Conservation (phyloP, 768 basidiomycete species). For the Clitopilus hobsonii region DNA sequence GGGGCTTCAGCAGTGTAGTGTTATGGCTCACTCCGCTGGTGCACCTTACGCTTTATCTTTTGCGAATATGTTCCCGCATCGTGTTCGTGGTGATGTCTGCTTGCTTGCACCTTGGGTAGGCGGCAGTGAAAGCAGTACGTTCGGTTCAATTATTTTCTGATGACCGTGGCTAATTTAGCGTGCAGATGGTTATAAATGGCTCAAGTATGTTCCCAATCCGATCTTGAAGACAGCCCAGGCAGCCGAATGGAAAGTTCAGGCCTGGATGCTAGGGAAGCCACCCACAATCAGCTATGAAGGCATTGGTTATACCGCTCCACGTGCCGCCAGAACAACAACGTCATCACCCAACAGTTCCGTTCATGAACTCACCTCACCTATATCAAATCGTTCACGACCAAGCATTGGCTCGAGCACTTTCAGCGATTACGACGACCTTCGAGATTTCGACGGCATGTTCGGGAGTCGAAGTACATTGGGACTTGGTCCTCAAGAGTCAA, state of each 20-base stretch:
- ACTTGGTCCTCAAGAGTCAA: constrained; percentile 24
- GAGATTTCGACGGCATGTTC: constrained; percentile 84
- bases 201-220: constrained; percentile 92
- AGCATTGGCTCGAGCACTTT: constrained; percentile 71
- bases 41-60: constrained; percentile 92
- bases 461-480: constrained; percentile 76
- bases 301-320: constrained; percentile 70
- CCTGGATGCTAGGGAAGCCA: constrained; percentile 96
- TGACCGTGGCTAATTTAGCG: constrained; percentile 3
- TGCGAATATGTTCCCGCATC: constrained; percentile 67
- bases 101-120: constrained; percentile 96
- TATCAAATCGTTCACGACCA: constrained; percentile 50
- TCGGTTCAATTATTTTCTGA: constrained; percentile 2
- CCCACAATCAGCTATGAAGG: constrained; percentile 81
- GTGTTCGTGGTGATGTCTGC: constrained; percentile 81
- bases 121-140: constrained; percentile 82
- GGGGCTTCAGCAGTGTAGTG: constrained; percentile 71
- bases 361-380: constrained; percentile 22
- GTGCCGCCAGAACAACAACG: constrained; percentile 15
- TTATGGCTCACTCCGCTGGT: constrained; percentile 95
- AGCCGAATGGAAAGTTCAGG: constrained; percentile 95
- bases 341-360: constrained; percentile 21
- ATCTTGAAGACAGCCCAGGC: constrained; percentile 93
- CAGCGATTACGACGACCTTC: constrained; percentile 85
- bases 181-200: constrained; percentile 86